These are phyloP conservation scores for Claviceps citrina DNA, from an alignment of 2,329 filamentous ascomycete species.

Conservation along the genomic window DNA sequence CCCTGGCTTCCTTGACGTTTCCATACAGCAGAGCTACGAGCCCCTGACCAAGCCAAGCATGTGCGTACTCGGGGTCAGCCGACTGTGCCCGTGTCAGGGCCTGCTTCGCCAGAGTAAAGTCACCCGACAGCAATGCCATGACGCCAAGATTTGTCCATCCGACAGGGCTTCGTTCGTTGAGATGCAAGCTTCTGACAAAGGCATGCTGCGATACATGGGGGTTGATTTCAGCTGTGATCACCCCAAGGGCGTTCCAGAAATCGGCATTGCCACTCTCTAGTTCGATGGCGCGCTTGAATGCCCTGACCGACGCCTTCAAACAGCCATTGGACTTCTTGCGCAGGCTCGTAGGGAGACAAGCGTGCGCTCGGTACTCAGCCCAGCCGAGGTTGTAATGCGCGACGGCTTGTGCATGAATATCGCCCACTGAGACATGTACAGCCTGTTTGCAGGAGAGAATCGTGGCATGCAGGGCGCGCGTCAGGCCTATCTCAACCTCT, in stretches of 20 bases:
- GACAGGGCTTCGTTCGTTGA: conserved; percentile 75
- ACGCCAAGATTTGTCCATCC: conserved; percentile 86
- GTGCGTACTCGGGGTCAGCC: conserved; percentile 80
- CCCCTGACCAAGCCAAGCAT: conserved; percentile 89
- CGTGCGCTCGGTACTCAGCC: conserved; percentile 73
- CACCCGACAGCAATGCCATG: conserved; percentile 70
- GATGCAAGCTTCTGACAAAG: conserved; percentile 78
- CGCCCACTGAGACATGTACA: conserved; percentile 54
- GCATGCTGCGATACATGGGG: conserved; percentile 83
- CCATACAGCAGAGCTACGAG: conserved; percentile 66
- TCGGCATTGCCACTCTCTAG: conserved; percentile 86
- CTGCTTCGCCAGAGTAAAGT: conserved; percentile 72
- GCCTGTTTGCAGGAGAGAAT: conserved; percentile 82
- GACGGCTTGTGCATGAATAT: conserved; percentile 81
- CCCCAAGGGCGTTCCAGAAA: conserved; percentile 93
- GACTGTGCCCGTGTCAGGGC: conserved; percentile 85
- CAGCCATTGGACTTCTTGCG: conserved; percentile 50
- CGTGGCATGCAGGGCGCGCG: conserved; percentile 49
- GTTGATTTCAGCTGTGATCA: conserved; percentile 75
- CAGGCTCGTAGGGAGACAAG: conserved; percentile 38
- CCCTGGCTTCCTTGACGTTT: conserved; percentile 60
- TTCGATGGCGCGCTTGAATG: conserved; percentile 93
- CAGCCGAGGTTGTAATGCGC: conserved; percentile 95
- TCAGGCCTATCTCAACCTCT: conserved; percentile 33
- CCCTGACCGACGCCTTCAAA: conserved; percentile 66